Base-by-base conservation (phyloP, 805 yeast species). In the Saccharomycopsis sp. region DNA sequence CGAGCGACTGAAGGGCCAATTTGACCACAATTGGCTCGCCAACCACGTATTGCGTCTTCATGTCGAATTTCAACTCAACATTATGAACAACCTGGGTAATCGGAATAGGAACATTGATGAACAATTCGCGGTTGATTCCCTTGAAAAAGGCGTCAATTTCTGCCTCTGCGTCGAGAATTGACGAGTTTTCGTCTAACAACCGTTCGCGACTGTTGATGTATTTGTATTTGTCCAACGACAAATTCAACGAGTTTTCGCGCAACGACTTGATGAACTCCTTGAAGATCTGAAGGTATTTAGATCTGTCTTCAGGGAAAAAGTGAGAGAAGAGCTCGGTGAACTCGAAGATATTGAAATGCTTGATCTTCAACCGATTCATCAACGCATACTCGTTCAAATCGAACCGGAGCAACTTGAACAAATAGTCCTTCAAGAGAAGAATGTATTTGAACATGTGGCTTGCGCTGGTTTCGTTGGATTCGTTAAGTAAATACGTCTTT, bases 31-130 rank as follows among this genome's bases (percentile, higher is more conserved):
- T 79, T 1, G 87, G 83, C 54, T 82, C 84, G 1, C 94, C 94
- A 1, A 87, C 83, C 8, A 78, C 67, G 62, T 77, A 82, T 54
- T 78, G 82, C 8, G 72, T 62, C 35, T 73, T 70, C 47, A 69
- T 71, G 71, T 63, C 63, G 2, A 70, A 54, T 1, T 64, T 65
- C n/a, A 78, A 60, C 52, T 82, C 83, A 5, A 84, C 78, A 7
- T 79, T 75, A 64, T 86, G 91, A 20, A 87, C 76, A 19, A 82
- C 76, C 62, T 83, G 80, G 7, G 84, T 77, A 2, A 74, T 69
- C 0, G 94, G 93, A 20, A 86, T 73, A 0, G 85, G 78, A 3
- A 87, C 93, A 2, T 78, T 73, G 54, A 88, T 83, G 34, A 64
- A 61, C 44, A 84, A 68, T 44, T 68, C 68, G 57, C 62, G 53